Evolutionary conservation across 768 basidiomycete genomes (phyloP).

Genomic region (Pleurotus ostreatus): DNA sequence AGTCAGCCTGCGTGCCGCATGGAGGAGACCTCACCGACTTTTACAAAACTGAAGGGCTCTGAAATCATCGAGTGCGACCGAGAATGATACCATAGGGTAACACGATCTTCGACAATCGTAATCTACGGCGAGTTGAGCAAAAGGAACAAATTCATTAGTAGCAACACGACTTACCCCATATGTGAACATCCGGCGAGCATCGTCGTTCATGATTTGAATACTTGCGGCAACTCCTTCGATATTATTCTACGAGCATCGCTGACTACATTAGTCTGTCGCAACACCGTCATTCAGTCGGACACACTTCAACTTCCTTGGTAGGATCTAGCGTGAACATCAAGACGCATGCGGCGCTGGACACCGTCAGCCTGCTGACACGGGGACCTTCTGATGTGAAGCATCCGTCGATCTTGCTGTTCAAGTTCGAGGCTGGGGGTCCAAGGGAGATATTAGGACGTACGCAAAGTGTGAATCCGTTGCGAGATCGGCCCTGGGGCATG

Average conservation of each 20-base stretch:
- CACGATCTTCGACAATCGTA: slow-evolving; percentile 11
- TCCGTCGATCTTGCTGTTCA: too few relatives aligned
- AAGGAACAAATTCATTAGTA: not conserved
- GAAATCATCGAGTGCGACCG: slow-evolving; percentile 16
- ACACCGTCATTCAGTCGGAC: too few relatives aligned
- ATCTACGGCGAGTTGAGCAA: slow-evolving; percentile 7
- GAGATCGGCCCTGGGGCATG: too few relatives aligned
- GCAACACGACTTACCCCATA: slow-evolving; percentile 14
- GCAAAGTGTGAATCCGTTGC: too few relatives aligned
- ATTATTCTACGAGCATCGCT: not conserved
- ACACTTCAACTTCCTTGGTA: too few relatives aligned
- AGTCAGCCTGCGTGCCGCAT: not conserved
- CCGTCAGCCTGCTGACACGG: too few relatives aligned
- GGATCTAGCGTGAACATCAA: too few relatives aligned
- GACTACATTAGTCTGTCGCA: not conserved
- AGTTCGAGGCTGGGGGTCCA: too few relatives aligned
- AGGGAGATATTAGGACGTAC: too few relatives aligned
- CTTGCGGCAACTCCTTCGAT: not conserved
- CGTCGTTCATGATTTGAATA: slow-evolving; percentile 20
- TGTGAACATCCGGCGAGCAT: slow-evolving; percentile 18
- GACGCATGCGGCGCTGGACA: too few relatives aligned
- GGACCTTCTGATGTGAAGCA: too few relatives aligned
- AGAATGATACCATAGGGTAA: slow-evolving; percentile 16
- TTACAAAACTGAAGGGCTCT: slow-evolving; percentile 9
- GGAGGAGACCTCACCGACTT: not conserved